A percentile compares a stretch with the other conserved stretches of the same genome.
Evolutionary conservation across 2,329 filamentous ascomycete species (phyloP).

Genomic region (Pseudocercospora macadamiae): DNA sequence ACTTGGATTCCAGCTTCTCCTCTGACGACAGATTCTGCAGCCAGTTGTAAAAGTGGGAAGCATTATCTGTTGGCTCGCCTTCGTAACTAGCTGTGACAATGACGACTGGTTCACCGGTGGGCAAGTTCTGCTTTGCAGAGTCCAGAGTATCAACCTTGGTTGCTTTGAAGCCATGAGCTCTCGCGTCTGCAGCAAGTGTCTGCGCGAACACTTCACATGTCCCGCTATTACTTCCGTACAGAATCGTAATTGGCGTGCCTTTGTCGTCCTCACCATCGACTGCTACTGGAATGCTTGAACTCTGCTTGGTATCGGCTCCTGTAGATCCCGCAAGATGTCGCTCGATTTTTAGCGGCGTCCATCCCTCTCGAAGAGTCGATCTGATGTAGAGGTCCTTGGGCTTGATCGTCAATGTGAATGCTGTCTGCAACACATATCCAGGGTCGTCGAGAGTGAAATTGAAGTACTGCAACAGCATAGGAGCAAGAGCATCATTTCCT

Average conservation of each 20-base stretch:
- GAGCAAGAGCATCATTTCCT: slow-evolving; percentile 68
- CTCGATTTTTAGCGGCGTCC: slow-evolving; percentile 50
- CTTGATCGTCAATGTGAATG: slow-evolving; percentile 64
- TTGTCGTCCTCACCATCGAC: neutral
- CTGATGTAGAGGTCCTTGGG: slow-evolving; percentile 66
- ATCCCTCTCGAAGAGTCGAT: slow-evolving; percentile 56
- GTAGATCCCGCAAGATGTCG: slow-evolving; percentile 35
- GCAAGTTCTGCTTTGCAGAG: slow-evolving; percentile 62
- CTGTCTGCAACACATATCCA: slow-evolving; percentile 59
- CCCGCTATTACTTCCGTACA: slow-evolving; percentile 74
- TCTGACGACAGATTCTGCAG: slow-evolving; percentile 56
- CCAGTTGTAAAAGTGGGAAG: slow-evolving; percentile 69
- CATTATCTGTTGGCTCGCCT: slow-evolving; percentile 74
- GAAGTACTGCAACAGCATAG: slow-evolving; percentile 71
- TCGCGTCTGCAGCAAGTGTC: slow-evolving; percentile 62
- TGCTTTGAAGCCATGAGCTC: slow-evolving; percentile 62
- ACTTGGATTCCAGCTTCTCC: slow-evolving; percentile 60
- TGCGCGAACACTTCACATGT: slow-evolving; percentile 73
- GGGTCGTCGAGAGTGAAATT: slow-evolving; percentile 66
- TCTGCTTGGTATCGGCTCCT: slow-evolving; percentile 5
- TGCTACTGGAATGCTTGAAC: slow-evolving; percentile 5
- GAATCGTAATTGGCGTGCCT: slow-evolving; percentile 61
- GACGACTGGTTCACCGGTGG: slow-evolving; percentile 63
- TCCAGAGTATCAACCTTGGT: slow-evolving; percentile 61
- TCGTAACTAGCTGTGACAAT: slow-evolving; percentile 75